Conservation (phyloP, 139 green algal species). For the Zygnema cylindricum region DNA sequence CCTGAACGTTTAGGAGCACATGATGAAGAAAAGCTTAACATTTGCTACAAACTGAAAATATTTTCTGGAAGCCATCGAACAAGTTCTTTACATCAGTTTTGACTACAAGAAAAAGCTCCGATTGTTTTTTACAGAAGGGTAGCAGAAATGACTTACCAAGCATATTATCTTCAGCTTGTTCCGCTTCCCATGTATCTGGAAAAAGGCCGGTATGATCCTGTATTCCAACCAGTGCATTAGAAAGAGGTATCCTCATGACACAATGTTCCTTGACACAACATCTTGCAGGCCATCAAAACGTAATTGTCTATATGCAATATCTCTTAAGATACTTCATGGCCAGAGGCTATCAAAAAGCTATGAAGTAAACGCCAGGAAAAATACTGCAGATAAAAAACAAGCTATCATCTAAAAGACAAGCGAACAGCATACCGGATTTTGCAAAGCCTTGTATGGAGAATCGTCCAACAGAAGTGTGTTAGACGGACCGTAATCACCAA, state of each 20-base stretch:
- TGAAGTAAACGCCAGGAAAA: too few relatives aligned
- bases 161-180: neutral
- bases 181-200: neutral
- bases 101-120: neutral
- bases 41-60: too few relatives aligned
- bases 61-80: too few relatives aligned
- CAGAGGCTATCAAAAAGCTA: too few relatives aligned
- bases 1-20: neutral
- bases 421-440: conserved; percentile 57
- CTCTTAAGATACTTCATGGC: too few relatives aligned
- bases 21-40: conserved; percentile 19
- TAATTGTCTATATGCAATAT: too few relatives aligned
- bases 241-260: neutral
- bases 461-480: conserved; percentile 65
- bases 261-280: too few relatives aligned
- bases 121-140: neutral
- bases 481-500: conserved; percentile 38
- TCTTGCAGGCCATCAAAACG: too few relatives aligned
- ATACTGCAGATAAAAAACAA: too few relatives aligned
- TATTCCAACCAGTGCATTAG: neutral
- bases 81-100: too few relatives aligned
- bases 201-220: neutral
- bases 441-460: conserved; percentile 56
- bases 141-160: neutral
- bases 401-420: too few relatives aligned